These are phyloP conservation scores for Paxillus ammoniavirescens DNA, from an alignment of 768 basidiomycete species.

Conservation along the genomic window DNA sequence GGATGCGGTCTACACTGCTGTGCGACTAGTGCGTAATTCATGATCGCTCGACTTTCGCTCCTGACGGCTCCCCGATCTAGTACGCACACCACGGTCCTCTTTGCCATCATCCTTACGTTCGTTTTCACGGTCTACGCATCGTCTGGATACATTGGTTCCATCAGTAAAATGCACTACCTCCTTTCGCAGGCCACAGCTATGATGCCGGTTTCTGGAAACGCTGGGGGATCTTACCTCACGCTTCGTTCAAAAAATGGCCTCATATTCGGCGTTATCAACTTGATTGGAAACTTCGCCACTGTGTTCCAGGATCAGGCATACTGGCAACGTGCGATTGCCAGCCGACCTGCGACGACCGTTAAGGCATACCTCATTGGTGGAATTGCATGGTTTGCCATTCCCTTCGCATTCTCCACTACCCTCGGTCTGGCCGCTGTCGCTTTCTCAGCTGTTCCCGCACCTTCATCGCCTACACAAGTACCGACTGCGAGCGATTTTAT, in stretches of 20 bases:
- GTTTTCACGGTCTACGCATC: conserved; percentile 83
- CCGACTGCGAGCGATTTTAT: conserved; percentile 51
- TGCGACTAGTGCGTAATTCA: conserved; percentile 73
- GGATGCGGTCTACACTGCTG: conserved; percentile 82
- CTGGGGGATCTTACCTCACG: conserved; percentile 81
- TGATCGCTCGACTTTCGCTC: background rate
- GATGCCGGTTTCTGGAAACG: conserved; percentile 76
- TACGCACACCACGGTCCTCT: conserved; percentile 84
- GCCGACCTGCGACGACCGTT: conserved; percentile 77
- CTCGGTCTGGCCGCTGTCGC: conserved; percentile 89
- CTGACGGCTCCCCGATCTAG: conserved; percentile 35
- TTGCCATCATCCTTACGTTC: conserved; percentile 78
- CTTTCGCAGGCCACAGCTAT: conserved; percentile 54
- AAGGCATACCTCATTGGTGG: conserved; percentile 91
- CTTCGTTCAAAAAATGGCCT: conserved; percentile 76
- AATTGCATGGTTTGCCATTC: conserved; percentile 89
- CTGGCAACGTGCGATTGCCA: conserved; percentile 92
- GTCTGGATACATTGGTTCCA: conserved; percentile 75
- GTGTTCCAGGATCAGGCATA: conserved; percentile 75
- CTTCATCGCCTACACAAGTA: conserved; percentile 27
- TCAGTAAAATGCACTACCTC: conserved; percentile 74
- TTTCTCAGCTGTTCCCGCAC: conserved; percentile 45
- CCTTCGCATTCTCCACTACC: conserved; percentile 83
- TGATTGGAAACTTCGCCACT: conserved; percentile 78
- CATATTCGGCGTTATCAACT: conserved; percentile 85